Conservation (phyloP, 257 asterid genomes). For the Mitragyna speciosa region DNA sequence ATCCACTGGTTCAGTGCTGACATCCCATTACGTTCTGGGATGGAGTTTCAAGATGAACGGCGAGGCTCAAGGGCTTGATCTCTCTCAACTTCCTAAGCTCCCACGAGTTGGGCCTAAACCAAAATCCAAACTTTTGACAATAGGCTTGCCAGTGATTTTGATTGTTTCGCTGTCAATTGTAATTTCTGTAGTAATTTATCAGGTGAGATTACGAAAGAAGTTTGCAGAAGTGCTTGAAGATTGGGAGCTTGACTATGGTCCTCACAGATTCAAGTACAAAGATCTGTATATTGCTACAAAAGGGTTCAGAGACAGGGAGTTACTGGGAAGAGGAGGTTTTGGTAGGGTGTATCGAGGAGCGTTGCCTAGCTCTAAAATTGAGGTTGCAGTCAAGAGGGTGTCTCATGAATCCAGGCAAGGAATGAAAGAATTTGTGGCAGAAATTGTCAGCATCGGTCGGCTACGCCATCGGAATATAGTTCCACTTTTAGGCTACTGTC, state of each 20-base stretch:
- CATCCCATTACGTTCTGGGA: constrained; percentile 57
- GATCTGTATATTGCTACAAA: constrained; percentile 60
- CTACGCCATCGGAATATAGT: constrained; percentile 67
- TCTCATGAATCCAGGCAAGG: constrained; percentile 72
- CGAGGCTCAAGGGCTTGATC: constrained; percentile 34
- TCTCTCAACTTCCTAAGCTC: constrained; percentile 50
- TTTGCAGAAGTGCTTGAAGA: constrained; percentile 56
- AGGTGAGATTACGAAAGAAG: constrained; percentile 36
- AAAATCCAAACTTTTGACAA: constrained; percentile 25
- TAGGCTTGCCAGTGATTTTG: constrained; percentile 38
- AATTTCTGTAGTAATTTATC: constrained; percentile 12
- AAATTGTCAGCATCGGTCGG: constrained; percentile 64
- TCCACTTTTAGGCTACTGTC: constrained; percentile 58
- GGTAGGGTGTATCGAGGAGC: constrained; percentile 63
- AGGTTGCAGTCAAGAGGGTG: constrained; percentile 58
- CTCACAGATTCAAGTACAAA: constrained; percentile 60
- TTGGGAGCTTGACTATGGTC: constrained; percentile 57
- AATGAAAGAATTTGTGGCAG: constrained; percentile 60
- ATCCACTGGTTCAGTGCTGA: constrained; percentile 37
- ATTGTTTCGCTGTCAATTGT: not conserved
- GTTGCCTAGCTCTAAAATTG: constrained; percentile 32
- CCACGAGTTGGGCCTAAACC: constrained; percentile 48
- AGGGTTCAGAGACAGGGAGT: constrained; percentile 48
- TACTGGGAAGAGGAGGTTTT: constrained; percentile 66
- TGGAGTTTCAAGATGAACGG: constrained; percentile 59